phyloP scores from a whole-genome alignment of 139 green algal genomes.

The Chlorella ohadii region DNA sequence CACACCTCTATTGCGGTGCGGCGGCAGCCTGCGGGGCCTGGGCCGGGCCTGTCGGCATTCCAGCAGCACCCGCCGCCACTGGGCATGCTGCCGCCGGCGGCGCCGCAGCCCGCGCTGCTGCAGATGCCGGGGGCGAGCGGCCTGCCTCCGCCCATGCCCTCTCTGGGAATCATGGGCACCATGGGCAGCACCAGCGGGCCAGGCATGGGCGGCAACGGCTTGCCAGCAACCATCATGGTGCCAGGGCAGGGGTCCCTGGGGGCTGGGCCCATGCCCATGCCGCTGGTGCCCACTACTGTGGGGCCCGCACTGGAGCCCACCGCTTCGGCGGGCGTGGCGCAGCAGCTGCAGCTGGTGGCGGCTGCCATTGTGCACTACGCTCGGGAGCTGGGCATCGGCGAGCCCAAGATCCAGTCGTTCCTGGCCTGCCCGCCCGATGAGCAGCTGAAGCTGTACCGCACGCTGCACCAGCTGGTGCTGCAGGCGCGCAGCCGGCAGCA shows the following conservation, averaged over 20 bases:
- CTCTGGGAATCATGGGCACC: not conserved
- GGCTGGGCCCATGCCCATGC: not conserved
- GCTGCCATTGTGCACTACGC: constrained; percentile 21
- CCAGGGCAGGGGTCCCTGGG: not conserved
- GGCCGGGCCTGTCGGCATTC: too few relatives aligned
- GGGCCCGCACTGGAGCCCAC: too few relatives aligned
- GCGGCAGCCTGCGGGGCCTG: too few relatives aligned
- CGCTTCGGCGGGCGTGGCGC: not conserved
- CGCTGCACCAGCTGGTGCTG: constrained; percentile 27
- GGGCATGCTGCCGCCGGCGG: not conserved
- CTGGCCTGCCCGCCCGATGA: not conserved
- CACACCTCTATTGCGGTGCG: too few relatives aligned
- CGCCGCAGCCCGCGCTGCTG: constrained; percentile 3
- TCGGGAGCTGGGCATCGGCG: constrained; percentile 22
- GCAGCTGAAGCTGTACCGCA: constrained; percentile 23
- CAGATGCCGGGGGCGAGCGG: not conserved
- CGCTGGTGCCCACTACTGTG: too few relatives aligned
- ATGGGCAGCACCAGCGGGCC: not conserved
- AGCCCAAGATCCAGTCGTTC: constrained; percentile 18
- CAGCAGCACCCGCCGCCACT: not conserved
- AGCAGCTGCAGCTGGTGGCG: constrained; percentile 12
- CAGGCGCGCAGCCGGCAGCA: constrained; percentile 16
- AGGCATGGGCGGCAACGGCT: not conserved
- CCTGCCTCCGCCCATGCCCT: not conserved
- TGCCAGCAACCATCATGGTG: not conserved